Evolutionary conservation across 129 eudicot species (phyloP), one percentile per base, ranked within the genome.

Genomic region (Artemisia argyi): DNA sequence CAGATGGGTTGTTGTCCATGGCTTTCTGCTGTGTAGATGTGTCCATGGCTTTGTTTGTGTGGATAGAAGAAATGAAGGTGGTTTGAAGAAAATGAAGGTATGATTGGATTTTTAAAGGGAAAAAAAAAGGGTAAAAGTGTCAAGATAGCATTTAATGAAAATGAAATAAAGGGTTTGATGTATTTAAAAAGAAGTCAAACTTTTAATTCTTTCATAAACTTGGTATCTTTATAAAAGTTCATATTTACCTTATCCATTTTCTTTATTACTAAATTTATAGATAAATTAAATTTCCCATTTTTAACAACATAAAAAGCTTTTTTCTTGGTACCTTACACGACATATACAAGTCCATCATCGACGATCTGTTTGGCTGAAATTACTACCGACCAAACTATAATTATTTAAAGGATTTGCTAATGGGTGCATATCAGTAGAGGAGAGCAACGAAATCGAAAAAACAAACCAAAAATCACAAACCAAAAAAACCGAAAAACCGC

Each of bases 1-100:
- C 24, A 3, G 65, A 26, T 11, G 65, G 61, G 61, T 19, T 56
- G 61, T 56, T 22, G 64, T 59, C 64, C 65, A 60, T 60, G 65
- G 42, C 42, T 22, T 60, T 60, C 12, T 59, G 42, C 11, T 12
- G 44, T 22, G 44, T 20, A 9, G 30, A 16, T 52, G 57, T 52
- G 57, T 52, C 57, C 57, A 52, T 52, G 18, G 30, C 32, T 19
- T 60, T 60, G 7, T 19, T 60, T 60, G 7, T 26, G 39, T 5
- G 28, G 44, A 26, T 24, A 2, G 65, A 0, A 24, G 12, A 60
- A 52, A 16, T 52, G n/a, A 52, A 52, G 16, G 17, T 20, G 16
- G 35, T 59, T 59, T 22, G 42, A 59, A 20, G 39, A 59, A 59
- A 59, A 16, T 60, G 42, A 22, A 60, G 42, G 39, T 1, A 9